phyloP scores from a whole-genome alignment of 2,329 filamentous ascomycete genomes.

The Dichotomopilus funicola region DNA sequence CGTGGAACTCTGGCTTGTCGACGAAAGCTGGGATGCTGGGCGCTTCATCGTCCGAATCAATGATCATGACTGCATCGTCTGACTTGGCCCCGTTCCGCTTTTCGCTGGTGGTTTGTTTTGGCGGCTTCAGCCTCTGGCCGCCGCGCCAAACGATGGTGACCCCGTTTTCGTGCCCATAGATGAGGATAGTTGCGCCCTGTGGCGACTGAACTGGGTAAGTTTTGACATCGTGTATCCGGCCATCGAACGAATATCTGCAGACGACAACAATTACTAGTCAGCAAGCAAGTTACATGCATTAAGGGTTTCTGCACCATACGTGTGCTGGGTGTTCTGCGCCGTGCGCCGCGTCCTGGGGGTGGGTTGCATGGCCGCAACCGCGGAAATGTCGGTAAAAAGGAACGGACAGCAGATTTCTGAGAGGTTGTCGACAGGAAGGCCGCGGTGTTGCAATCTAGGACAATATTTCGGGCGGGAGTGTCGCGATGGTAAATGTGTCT shows the following conservation, averaged over 20 bases:
- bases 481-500: too few relatives aligned
- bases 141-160: constrained; percentile 57
- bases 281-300: not conserved
- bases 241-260: constrained; percentile 51
- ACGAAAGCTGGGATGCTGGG: constrained; percentile 31
- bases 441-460: too few relatives aligned
- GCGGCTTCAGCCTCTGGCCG: constrained; percentile 50
- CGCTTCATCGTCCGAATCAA: constrained; percentile 58
- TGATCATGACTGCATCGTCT: constrained; percentile 53
- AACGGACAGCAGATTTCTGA: not conserved
- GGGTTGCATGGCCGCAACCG: constrained; percentile 18
- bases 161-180: constrained; percentile 60
- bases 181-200: constrained; percentile 56
- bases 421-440: too few relatives aligned
- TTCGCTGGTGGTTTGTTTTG: constrained; percentile 32
- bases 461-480: too few relatives aligned
- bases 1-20: constrained; percentile 55
- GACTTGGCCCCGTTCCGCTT: constrained; percentile 45
- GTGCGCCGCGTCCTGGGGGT: constrained; percentile 23
- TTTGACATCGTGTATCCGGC: constrained; percentile 53
- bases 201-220: constrained; percentile 56
- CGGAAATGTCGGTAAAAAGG: not conserved
- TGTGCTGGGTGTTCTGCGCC: constrained; percentile 25
- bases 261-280: not conserved
- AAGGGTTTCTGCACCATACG: constrained; percentile 11